Evolutionary conservation across 495 filamentous ascomycete genomes (phyloP), one percentile per base, ranked within the genome.

Genomic region (Penicillium riverlandense): DNA sequence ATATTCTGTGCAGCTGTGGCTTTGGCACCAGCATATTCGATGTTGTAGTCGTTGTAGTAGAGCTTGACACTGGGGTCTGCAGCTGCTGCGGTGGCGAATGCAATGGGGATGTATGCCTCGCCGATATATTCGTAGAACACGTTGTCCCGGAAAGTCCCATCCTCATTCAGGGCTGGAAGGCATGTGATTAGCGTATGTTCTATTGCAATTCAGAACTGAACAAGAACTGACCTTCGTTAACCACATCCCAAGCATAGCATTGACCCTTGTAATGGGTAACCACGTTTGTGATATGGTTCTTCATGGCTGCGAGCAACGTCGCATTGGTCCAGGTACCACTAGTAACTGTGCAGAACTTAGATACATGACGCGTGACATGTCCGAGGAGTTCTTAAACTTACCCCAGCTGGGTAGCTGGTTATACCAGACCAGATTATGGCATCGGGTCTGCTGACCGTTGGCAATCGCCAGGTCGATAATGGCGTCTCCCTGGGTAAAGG

Each of bases 11-110:
- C 69, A 6, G 54, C 74, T 0, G 63, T 66, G 30, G 69, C 59
- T 55, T 82, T 77, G 37, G 63, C 48, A 6, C 73, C 67, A 6
- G 68, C 63, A 5, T 55, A 66, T 57, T 85, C 82, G 53, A 82
- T 77, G 63, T 78, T 83, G 65, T 84, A 86, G 48, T 74, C 66
- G 63, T 86, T 87, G 67, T 84, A 82, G 69, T 84, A 86, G 30
- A 79, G 71, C 57, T 75, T 77, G 13, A 61, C 63, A 38, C 50
- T 48, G 5, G 66, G 66, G 49, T 77, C 68, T 46, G 70, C 75
- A 27, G 67, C 65, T 4, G 61, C 63, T 27, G 77, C 79, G 1
- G 72, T 54, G 6, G 51, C 63, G 29, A 67, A 75, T 3, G 71
- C 71, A 40, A 75, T 69, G 10, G 67, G 70, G 40, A 75, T 50